Conservation (phyloP, 805 yeast genomes). For the Barnettozyma sucrosica region DNA sequence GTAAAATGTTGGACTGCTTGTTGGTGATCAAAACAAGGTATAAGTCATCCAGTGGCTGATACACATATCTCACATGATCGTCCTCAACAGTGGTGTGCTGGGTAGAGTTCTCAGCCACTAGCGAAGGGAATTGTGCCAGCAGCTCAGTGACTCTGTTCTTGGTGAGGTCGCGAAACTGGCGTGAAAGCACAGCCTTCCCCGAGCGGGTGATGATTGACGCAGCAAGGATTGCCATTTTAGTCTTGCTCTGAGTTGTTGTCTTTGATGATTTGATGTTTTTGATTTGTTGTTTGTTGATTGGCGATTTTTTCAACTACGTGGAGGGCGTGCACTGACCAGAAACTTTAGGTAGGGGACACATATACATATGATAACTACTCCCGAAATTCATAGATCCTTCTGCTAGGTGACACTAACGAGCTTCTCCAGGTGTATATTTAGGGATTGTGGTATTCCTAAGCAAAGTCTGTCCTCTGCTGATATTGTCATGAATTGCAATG, state of each 20-base stretch:
- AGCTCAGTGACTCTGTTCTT: constrained; percentile 83
- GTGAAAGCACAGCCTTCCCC: constrained; percentile 86
- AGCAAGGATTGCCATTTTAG: constrained; percentile 69
- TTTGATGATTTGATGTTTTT: neutral
- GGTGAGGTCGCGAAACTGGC: constrained; percentile 84
- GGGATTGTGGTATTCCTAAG: neutral
- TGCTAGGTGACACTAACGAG: constrained; percentile 12
- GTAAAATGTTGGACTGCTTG: constrained; percentile 84
- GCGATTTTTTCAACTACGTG: constrained; percentile 17
- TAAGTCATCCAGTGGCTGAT: constrained; percentile 92
- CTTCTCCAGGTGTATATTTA: neutral
- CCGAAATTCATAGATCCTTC: neutral
- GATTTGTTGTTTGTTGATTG: constrained; percentile 7
- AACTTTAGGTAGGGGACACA: constrained; percentile 3
- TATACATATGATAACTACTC: no score
- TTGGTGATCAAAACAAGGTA: constrained; percentile 89
- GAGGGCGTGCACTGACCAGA: constrained; percentile 5
- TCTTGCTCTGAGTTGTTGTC: constrained; percentile 1
- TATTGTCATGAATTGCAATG: constrained; percentile 9
- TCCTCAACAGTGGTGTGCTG: constrained; percentile 95
- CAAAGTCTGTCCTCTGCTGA: constrained; percentile 2
- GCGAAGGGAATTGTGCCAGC: constrained; percentile 77
- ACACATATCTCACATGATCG: constrained; percentile 85
- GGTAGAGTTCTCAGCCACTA: constrained; percentile 60
- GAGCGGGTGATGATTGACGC: constrained; percentile 92